These are phyloP conservation scores for Stramenopiles sp. DNA, from an alignment of 352 stramenopile genomes.

Conservation along the genomic window DNA sequence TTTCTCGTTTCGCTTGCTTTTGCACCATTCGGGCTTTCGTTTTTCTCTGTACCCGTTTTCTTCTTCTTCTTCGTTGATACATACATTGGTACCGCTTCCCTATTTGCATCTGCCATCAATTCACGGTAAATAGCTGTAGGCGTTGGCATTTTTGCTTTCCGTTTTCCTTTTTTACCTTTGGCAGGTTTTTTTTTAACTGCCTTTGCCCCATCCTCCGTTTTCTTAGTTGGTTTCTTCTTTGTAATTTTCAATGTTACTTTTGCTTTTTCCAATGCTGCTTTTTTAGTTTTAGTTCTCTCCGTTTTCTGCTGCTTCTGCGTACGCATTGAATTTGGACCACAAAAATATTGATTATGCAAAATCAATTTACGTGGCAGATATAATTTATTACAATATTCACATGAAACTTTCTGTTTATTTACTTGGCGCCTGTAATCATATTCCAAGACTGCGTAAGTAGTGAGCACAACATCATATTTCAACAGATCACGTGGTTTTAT, in stretches of 20 bases:
- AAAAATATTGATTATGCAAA: constrained; percentile 92
- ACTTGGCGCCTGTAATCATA: constrained; percentile 50
- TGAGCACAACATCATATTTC: constrained; percentile 92
- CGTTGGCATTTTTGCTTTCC: background rate
- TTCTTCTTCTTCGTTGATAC: background rate
- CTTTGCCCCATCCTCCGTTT: background rate
- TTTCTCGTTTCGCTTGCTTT: background rate
- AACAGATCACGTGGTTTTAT: constrained; percentile 43
- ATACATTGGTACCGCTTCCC: constrained; percentile 3
- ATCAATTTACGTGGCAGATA: constrained; percentile 79
- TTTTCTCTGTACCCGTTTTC: too few relatives aligned
- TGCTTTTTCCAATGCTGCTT: constrained; percentile 7
- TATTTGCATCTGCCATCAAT: background rate
- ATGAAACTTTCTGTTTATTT: constrained; percentile 42
- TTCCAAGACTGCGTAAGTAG: constrained; percentile 88
- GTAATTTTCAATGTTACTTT: constrained; percentile 8
- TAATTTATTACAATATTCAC: constrained; percentile 78
- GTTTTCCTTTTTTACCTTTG: background rate
- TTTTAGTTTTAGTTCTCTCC: background rate
- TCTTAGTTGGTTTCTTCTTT: background rate
- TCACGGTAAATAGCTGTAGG: constrained; percentile 2
- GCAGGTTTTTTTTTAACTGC: background rate
- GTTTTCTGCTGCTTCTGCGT: constrained; percentile 64
- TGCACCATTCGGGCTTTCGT: too few relatives aligned
- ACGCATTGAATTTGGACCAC: constrained; percentile 76